Evolutionary conservation across 1,139 yeast species (phyloP), one percentile per base, ranked within the genome.

Genomic region (Magnusiomyces tetraspermus): DNA sequence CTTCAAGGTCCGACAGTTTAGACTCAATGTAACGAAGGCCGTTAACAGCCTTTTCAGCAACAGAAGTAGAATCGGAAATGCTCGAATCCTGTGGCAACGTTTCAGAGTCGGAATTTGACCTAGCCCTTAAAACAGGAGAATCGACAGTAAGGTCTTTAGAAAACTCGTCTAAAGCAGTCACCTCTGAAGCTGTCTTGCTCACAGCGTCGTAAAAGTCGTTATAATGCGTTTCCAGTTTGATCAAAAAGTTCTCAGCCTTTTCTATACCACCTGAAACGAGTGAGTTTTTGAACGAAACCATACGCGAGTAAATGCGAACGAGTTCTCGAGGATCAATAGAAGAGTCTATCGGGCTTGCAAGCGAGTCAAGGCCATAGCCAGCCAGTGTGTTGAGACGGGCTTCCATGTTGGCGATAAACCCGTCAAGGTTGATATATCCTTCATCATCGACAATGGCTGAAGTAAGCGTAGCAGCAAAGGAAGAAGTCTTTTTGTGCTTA

Each of bases 21-120:
- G 57, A 59, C 53, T 71, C 75, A 15, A 71, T 57, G 38, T 61
- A 59, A 33, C 59, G 57, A 53, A 68, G 55, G 22, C 65, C 67
- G 31, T 57, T 55, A 11, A 57, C 45, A 10, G 67, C 53, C 55
- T 55, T 53, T 46, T 24, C 51, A 37, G 48, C 4, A 2, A 43
- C 48, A 11, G 53, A 31, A 6, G 55, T 3, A 38, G 42, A 36
- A n/a, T 36, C 50, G 23, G 15, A 48, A n/a, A 31, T 28, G 11
- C 11, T 6, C 11, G 33, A 11, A 6, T 8, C 33, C 6, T 28
- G 10, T 33, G 17, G 5, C 10, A 17, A 15, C 17, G 38, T 33
- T 4, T 33, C 38, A 17, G 17, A 17, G 10, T 33, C 17, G 38
- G 17, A 13, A 33, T 33, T 33, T 6, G 38, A 33, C 4, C 38